Conservation (phyloP, 139 green algal genomes). For the Closterium sp. region DNA sequence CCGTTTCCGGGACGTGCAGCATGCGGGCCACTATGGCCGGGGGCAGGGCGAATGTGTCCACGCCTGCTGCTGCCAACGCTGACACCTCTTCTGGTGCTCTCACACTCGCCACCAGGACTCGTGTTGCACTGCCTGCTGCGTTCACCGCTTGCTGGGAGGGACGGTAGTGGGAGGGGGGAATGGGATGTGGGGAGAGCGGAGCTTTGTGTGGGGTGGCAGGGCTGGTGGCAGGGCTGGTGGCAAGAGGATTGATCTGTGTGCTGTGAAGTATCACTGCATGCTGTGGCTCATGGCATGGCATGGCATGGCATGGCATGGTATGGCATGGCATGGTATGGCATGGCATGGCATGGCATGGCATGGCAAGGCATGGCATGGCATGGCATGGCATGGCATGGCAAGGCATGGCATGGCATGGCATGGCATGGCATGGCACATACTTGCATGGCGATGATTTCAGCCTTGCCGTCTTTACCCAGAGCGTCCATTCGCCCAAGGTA, state of each 20-base stretch:
- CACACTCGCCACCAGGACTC: conserved; percentile 75
- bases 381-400: no score
- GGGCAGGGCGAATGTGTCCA: conserved; percentile 80
- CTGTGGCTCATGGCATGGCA: neutral
- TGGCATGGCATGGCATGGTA: neutral
- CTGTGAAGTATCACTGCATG: neutral
- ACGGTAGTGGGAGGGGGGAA: no score
- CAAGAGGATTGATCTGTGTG: no score
- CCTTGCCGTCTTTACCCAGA: conserved; percentile 38
- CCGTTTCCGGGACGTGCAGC: conserved; percentile 23
- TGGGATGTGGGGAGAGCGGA: no score
- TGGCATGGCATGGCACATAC: neutral
- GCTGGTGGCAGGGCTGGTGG: no score
- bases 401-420: no score
- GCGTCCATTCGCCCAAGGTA: conserved; percentile 82
- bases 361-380: no score
- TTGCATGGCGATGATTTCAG: conserved; percentile 33
- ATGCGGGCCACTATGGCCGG: conserved; percentile 62
- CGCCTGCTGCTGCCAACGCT: conserved; percentile 59
- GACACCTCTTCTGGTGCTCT: conserved; percentile 60
- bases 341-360: no score
- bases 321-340: no score
- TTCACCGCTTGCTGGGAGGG: neutral
- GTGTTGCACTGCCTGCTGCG: conserved; percentile 42
- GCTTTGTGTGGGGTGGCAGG: no score